Percentiles rank a stretch among this genome's conserved stretches.
These are phyloP conservation scores for Fusarium sarcochroum DNA, from an alignment of 2,329 filamentous ascomycete genomes.

Conservation along the genomic window DNA sequence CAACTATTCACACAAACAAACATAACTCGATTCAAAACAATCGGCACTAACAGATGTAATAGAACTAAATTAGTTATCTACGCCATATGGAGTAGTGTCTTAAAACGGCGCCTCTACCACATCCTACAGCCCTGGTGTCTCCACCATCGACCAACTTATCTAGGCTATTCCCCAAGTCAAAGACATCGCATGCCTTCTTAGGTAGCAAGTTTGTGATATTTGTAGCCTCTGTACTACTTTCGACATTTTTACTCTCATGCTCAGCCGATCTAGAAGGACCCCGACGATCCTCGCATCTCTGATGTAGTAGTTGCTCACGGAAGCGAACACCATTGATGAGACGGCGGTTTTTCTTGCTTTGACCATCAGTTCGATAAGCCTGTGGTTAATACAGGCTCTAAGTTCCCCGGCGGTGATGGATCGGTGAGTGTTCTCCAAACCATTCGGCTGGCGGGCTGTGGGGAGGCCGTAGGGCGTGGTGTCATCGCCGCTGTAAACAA, in stretches of 20 bases:
- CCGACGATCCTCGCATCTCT: constrained; percentile 55
- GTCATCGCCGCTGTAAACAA: constrained; percentile 73
- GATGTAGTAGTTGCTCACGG: constrained; percentile 73
- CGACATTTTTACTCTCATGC: constrained; percentile 61
- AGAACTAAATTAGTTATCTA: background rate
- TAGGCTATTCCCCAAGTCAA: background rate
- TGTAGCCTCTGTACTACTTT: constrained; percentile 61
- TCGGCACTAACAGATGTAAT: too few species aligned
- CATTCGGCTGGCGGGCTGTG: constrained; percentile 65
- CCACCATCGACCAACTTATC: background rate
- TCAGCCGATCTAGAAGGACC: constrained; percentile 60
- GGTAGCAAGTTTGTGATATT: constrained; percentile 64
- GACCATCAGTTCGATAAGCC: constrained; percentile 69
- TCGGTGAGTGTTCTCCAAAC: constrained; percentile 71
- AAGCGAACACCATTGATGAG: constrained; percentile 75
- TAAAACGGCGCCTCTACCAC: too few species aligned
- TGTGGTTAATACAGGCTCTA: constrained; percentile 70
- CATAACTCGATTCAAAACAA: too few species aligned
- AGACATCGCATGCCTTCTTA: constrained; percentile 65
- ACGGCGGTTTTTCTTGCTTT: constrained; percentile 72
- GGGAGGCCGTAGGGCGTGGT: constrained; percentile 62
- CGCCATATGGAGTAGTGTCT: background rate
- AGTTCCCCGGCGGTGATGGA: constrained; percentile 71
- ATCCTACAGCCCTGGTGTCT: background rate
- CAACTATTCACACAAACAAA: background rate